A percentile compares a stretch with the other conserved stretches of the same genome.
These are phyloP conservation scores for Berberis thunbergii DNA, from an alignment of 164 flowering plant genomes.

Conservation along the genomic window DNA sequence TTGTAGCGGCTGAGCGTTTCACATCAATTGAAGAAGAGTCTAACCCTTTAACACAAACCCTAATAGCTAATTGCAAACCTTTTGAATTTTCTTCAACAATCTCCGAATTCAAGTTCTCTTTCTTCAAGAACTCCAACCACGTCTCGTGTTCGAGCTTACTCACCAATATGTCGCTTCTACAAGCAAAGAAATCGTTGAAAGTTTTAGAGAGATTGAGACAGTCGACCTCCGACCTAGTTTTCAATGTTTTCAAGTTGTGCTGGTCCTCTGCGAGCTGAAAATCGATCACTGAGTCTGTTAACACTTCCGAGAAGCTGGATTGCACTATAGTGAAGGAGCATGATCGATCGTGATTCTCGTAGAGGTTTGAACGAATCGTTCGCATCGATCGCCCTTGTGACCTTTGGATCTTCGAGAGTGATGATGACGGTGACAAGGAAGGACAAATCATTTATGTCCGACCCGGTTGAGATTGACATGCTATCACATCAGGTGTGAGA, in stretches of 20 bases:
- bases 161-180: conserved; percentile 89
- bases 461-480: not conserved
- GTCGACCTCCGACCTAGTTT: conserved; percentile 16
- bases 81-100: conserved; percentile 66
- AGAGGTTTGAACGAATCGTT: conserved; percentile 65
- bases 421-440: not conserved
- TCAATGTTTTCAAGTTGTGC: conserved; percentile 10
- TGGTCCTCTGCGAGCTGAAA: conserved; percentile 50
- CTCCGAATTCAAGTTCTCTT: conserved; percentile 65
- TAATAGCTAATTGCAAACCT: conserved; percentile 67
- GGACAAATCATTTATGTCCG: too few species aligned
- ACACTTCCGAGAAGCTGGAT: conserved; percentile 34
- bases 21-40: conserved; percentile 48
- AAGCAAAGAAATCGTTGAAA: conserved; percentile 71
- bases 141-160: conserved; percentile 35
- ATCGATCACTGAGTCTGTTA: conserved; percentile 76
- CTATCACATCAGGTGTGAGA: too few species aligned
- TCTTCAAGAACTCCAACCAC: conserved; percentile 44
- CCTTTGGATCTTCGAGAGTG: conserved; percentile 10
- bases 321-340: conserved; percentile 14
- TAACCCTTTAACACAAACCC: conserved; percentile 57
- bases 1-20: too few species aligned
- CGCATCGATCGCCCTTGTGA: conserved; percentile 74
- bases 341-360: conserved; percentile 14
- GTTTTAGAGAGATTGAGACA: conserved; percentile 56